Base-by-base conservation (phyloP, 345 rosid species). In the Brassica nigra region DNA sequence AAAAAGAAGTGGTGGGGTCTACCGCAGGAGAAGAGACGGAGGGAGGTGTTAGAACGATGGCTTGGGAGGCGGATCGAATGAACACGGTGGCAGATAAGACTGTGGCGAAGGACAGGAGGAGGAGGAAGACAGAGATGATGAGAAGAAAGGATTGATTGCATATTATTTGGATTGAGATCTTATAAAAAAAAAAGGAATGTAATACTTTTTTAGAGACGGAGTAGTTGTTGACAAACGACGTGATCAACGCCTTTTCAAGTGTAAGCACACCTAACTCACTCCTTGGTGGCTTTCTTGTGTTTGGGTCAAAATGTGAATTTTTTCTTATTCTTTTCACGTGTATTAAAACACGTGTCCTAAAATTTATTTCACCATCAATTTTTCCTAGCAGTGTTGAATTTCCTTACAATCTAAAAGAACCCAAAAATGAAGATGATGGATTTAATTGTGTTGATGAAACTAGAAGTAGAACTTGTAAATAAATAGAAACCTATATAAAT, bases 71-170 rank as follows among this genome's bases (percentile, higher is more conserved):
- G 74, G 73, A 79, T 30, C 33, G 75, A 8, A 69, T 39, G 42
- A n/a, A 64, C 2, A 54, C 30, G 16, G 71, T 65, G 71, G 59
- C 66, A 6, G 78, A 10, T n/a, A 10, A 73, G 74, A 61, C 18
- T 12, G 37, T 47, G 31, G 66, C 66, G 5, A 68, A 58, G 71
- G 27, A 52, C 1, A 68, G 71, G 18, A 68, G 61, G 71, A 69
- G 66, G n/a, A 64, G 61, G 76, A 68, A 75, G 62, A 54, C 29
- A 30, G 49, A 80, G 66, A 52, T 75, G 34, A 3, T 62, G 49
- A 68, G 79, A 42, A 27, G 27, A 57, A 42, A 72, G 27, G 57
- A 78, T 58, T 71, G 77, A 55, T 71, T 39, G 77, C 81, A 78
- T 78, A 29, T 30, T 71, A 2, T 71, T 29, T 78, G 65, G n/a